A percentile compares a stretch with the other conserved stretches of the same genome.
These are phyloP conservation scores for Triticum dicoccoides DNA, from an alignment of 176 grass and related monocot genomes.

Conservation along the genomic window DNA sequence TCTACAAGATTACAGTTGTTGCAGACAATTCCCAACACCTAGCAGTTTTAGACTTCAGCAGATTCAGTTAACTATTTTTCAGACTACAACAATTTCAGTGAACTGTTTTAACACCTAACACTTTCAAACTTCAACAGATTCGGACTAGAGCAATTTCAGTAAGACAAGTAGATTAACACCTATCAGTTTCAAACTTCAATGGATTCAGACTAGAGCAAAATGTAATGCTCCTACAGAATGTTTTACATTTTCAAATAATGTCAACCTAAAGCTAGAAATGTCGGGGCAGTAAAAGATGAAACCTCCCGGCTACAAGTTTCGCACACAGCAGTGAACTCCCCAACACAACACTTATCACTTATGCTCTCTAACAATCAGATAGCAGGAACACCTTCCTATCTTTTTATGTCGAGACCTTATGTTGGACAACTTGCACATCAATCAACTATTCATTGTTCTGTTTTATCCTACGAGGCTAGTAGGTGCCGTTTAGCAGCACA, in stretches of 20 bases:
- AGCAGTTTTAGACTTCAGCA: too few relatives aligned
- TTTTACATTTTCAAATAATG: neutral
- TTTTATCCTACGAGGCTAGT: neutral
- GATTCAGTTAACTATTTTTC: too few relatives aligned
- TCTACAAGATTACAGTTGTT: too few relatives aligned
- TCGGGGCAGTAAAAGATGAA: neutral
- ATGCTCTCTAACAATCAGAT: neutral
- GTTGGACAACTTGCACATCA: neutral
- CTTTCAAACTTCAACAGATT: too few relatives aligned
- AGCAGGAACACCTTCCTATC: neutral
- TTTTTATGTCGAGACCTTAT: neutral
- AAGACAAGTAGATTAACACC: too few relatives aligned
- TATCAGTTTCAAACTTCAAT: too few relatives aligned
- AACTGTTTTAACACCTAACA: too few relatives aligned
- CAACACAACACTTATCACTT: neutral
- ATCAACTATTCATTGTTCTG: neutral
- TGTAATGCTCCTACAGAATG: neutral
- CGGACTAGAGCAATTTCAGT: too few relatives aligned
- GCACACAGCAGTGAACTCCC: neutral
- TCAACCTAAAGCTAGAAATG: neutral
- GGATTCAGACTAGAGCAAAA: too few relatives aligned
- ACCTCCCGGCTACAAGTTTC: neutral
- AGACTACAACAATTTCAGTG: too few relatives aligned
- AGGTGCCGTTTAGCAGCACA: neutral
- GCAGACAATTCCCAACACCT: too few relatives aligned